Evolutionary conservation across 768 basidiomycete genomes (phyloP).

Genomic region (Pholiota molesta): DNA sequence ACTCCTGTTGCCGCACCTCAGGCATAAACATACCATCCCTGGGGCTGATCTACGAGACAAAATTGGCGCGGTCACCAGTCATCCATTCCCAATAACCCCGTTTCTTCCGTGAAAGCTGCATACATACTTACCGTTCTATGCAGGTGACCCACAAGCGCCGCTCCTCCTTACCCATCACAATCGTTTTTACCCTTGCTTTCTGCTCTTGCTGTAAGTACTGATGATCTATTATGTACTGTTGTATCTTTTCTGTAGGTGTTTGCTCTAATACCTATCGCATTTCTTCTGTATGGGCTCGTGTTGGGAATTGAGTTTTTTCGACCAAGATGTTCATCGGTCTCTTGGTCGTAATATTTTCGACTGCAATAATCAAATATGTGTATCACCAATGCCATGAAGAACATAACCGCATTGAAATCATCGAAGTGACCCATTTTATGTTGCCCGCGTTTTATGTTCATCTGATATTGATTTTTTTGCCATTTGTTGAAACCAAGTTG

Average conservation of each 20-base stretch:
- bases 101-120: neutral
- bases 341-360: too few relatives aligned
- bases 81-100: neutral
- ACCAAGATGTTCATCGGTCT: too few relatives aligned
- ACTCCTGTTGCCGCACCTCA: neutral
- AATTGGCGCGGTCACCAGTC: neutral
- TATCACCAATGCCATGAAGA: too few relatives aligned
- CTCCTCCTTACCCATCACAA: neutral
- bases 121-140: neutral
- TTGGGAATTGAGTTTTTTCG: too few relatives aligned
- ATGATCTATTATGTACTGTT: constrained; percentile 20
- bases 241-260: constrained; percentile 8
- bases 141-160: neutral
- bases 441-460: too few relatives aligned
- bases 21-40: neutral
- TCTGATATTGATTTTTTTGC: too few relatives aligned
- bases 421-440: too few relatives aligned
- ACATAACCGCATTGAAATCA: too few relatives aligned
- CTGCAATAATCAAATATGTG: too few relatives aligned
- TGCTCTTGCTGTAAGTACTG: constrained; percentile 20
- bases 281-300: neutral
- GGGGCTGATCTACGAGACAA: neutral
- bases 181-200: constrained; percentile 14
- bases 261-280: neutral
- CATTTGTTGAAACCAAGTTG: too few relatives aligned